Evolutionary conservation across 2,329 filamentous ascomycete species (phyloP).

Genomic region (Ceratocystiopsis minuta): DNA sequence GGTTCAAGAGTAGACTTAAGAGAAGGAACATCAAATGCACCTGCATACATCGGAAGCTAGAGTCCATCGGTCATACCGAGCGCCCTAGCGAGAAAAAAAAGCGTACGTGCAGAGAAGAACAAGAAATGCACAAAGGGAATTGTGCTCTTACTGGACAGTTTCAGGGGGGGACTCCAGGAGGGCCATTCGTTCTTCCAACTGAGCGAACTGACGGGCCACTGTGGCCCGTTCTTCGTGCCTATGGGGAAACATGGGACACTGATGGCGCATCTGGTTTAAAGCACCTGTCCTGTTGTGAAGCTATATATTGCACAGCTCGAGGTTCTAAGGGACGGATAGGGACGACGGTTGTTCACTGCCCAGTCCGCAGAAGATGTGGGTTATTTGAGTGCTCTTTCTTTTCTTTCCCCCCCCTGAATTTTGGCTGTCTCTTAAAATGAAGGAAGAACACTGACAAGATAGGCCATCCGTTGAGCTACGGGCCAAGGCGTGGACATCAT

Average conservation of each 20-base stretch:
- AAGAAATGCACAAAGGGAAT: no score
- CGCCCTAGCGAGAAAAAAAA: no score
- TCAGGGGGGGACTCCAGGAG: slow-evolving; percentile 2
- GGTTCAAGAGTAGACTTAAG: no score
- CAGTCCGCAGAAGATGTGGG: slow-evolving; percentile 3
- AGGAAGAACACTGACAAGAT: no score
- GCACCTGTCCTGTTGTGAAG: slow-evolving; percentile 1
- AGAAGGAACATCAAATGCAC: no score
- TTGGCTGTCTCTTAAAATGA: no score
- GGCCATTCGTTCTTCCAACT: slow-evolving; percentile 4
- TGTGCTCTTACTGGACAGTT: no score
- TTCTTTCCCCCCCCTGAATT: no score
- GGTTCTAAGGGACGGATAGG: background rate
- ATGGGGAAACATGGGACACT: slow-evolving; percentile 3
- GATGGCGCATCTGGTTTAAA: slow-evolving; percentile 3
- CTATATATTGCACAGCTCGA: slow-evolving; percentile 6
- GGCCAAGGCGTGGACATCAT: slow-evolving; percentile 4
- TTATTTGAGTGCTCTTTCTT: no score
- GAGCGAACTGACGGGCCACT: slow-evolving; percentile 1
- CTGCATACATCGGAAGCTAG: no score
- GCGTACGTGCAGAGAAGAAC: no score
- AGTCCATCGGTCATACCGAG: no score
- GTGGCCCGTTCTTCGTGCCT: slow-evolving; percentile 4
- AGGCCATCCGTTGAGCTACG: slow-evolving; percentile 2
- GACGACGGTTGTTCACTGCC: slow-evolving; percentile 2